Base-by-base conservation (phyloP, 225 moss, liverwort and hornwort species). In the Pleurozium schreberi region DNA sequence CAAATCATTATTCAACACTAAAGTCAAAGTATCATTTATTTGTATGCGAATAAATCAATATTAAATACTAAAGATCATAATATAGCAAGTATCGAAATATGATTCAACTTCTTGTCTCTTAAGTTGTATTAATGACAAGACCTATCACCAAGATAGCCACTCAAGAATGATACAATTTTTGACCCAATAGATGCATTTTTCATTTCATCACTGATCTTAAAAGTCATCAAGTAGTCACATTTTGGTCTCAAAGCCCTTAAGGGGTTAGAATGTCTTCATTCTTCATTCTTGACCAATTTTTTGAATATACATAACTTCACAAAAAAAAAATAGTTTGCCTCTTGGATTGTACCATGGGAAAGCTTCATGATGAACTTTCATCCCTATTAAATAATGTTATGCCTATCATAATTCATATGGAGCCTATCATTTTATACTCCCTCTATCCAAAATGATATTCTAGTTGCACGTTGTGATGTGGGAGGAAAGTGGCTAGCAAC, bases 261-360 rank as follows among this genome's bases (percentile, higher is more conserved):
- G 0, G 2, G 2, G 0, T 45, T 47, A 31, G 19, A 1, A 2
- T 31, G 7, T 19, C n/a, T 7, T 0, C 0, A 49, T 49, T 74
- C 31, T 31, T 49, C 49, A 75, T 27, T 73, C 4, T 45, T 10
- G 30, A 18, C 17, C 28, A 18, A 43, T 73, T 28, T 17, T 74
- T 31, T 31, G 11, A 74, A 30, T 47, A 74, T 11, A 5, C 18
- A 45, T 18, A 71, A 9, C 27, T 15, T 45, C 4, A 33, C 34
- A 75, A 49, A 13, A 76, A 77, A 4, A 55, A 55, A 25, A 53
- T 16, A 36, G 16, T 57, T n/a, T 25, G 17, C 36, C 3, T 79
- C n/a, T n/a, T 36, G 6, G 14, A 52, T 21, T 34, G 14, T 34
- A 22, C 14, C 6, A 23, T 53, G 55, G 3, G 5, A 52, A 55